Base-by-base conservation (phyloP, 768 basidiomycete species). In the Rhizopogon rudus region DNA sequence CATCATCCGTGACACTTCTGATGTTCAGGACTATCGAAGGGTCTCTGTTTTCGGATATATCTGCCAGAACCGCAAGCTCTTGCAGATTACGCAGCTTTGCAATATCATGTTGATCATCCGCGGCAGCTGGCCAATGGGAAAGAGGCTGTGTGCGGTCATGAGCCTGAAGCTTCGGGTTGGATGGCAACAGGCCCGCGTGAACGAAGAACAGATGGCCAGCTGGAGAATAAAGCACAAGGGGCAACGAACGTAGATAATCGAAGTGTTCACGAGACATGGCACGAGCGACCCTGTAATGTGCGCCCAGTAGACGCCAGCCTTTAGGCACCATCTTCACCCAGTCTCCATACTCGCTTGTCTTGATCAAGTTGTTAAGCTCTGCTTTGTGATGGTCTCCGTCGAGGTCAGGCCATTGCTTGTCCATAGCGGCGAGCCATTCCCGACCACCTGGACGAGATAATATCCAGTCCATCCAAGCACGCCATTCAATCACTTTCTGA, bases 401-500 rank as follows among this genome's bases (percentile, higher is more conserved):
- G 44, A 67, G 64, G 5, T 68, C 61, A 16, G 61, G 44, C 81
- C 81, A 85, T 40, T 68, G 65, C 1, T 61, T 60, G 46, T 81
- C 78, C 20, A 83, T 57, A 12, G 75, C 63, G 6, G 68, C 58
- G 7, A 93, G 76, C 84, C 90, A 93, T 28, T 73, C 65, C 22
- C 48, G 64, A 1, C 76, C 78, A 6, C 63, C 70, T 0, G 75
- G 69, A 28, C 76, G 65, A 9, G 68, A 58, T 14, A 68, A 60
- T 55, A 95, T 82, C 91, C 92, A 96, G 14, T 87, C 75, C 50
- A 90, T 79, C 92, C 93, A 98, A 2, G 78, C 74, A 25, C 85
- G 78, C 95, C 95, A 97, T 72, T 96, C 90, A 44, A 98, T 79
- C 44, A 94, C 82, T 59, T 80, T 80, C 70, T 98, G 93, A 72